phyloP scores from a whole-genome alignment of 805 yeast species.

The Pichia insulana region DNA sequence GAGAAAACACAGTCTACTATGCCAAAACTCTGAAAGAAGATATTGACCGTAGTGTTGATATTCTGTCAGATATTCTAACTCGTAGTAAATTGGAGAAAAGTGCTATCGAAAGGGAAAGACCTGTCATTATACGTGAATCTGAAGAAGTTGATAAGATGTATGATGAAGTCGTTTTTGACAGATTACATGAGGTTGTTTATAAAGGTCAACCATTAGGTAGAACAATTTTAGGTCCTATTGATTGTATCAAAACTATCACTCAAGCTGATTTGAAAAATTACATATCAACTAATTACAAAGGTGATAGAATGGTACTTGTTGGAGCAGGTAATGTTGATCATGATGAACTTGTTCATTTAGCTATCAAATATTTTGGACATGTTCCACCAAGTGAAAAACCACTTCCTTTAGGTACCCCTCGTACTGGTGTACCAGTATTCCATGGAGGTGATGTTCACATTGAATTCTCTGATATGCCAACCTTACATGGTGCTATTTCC shows the following conservation, averaged over 20 bases:
- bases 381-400: constrained; percentile 46
- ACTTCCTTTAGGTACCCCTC: constrained; percentile 63
- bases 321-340: constrained; percentile 95
- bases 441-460: constrained; percentile 80
- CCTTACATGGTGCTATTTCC: constrained; percentile 86
- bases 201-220: constrained; percentile 90
- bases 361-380: constrained; percentile 69
- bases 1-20: constrained; percentile 95
- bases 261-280: constrained; percentile 70
- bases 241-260: constrained; percentile 73
- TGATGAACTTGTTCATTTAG: constrained; percentile 67
- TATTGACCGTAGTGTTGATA: constrained; percentile 78
- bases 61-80: constrained; percentile 82
- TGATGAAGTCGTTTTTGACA: constrained; percentile 97
- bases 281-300: constrained; percentile 80
- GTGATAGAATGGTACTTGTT: constrained; percentile 96
- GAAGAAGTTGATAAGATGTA: constrained; percentile 98
- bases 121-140: constrained; percentile 90
- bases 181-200: constrained; percentile 86
- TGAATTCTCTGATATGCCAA: constrained; percentile 74
- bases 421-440: constrained; percentile 71
- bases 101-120: constrained; percentile 93
- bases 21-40: constrained; percentile 80
- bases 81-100: constrained; percentile 69
- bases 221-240: constrained; percentile 91